phyloP scores from a whole-genome alignment of 176 grass and related monocot species.

The Miscanthus lutarioriparius region DNA sequence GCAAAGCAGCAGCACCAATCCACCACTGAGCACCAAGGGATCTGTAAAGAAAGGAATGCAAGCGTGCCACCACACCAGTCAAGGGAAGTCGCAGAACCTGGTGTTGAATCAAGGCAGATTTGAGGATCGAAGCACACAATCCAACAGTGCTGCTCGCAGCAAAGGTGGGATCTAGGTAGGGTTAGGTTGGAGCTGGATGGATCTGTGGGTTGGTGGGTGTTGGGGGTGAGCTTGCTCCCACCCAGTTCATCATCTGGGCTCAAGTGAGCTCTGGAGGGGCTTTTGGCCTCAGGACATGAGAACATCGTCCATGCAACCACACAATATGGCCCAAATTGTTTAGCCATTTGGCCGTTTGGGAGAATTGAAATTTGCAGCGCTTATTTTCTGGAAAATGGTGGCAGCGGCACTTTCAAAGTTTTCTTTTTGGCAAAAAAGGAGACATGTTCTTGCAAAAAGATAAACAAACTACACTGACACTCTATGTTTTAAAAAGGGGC shows the following conservation, averaged over 20 bases:
- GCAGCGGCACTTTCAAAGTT: too few species aligned
- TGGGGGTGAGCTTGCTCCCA: background rate
- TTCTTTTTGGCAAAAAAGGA: background rate
- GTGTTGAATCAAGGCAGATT: too few species aligned
- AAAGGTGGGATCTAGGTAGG: constrained; percentile 9
- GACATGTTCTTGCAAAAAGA: background rate
- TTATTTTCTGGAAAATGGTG: background rate
- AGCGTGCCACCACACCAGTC: background rate
- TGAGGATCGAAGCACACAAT: background rate
- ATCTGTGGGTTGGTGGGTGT: constrained; percentile 11
- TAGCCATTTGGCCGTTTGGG: background rate
- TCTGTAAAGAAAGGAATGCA: background rate
- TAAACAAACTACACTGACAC: background rate
- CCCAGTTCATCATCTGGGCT: constrained; percentile 6
- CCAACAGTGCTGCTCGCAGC: background rate
- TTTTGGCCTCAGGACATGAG: background rate
- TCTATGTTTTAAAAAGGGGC: background rate
- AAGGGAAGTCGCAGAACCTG: background rate
- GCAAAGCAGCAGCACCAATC: background rate
- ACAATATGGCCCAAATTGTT: background rate
- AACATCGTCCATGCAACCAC: too few species aligned
- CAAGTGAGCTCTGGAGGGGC: background rate
- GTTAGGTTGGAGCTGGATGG: constrained; percentile 24
- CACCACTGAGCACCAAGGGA: background rate
- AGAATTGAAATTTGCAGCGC: background rate